These are phyloP conservation scores for Scleroderma citrinum DNA, from an alignment of 768 basidiomycete species.

Conservation along the genomic window DNA sequence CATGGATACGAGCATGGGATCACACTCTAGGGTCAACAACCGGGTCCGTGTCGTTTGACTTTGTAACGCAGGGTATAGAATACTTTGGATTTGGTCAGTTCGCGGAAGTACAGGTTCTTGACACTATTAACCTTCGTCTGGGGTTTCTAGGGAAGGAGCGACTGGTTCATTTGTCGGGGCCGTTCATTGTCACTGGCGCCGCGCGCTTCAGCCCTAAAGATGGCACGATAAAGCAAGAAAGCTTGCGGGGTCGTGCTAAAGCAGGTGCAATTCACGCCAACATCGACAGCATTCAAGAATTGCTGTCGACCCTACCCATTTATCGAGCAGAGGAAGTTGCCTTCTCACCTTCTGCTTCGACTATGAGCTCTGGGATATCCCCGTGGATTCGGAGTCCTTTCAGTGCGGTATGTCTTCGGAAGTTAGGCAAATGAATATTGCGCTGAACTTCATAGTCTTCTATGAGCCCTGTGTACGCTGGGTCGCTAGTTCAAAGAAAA, in stretches of 20 bases:
- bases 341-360: background rate
- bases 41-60: conserved; percentile 47
- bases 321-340: conserved; percentile 2
- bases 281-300: conserved; percentile 33
- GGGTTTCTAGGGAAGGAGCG: conserved; percentile 22
- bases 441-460: conserved; percentile 15
- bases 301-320: conserved; percentile 9
- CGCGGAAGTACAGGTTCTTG: background rate
- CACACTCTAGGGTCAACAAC: conserved; percentile 61
- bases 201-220: conserved; percentile 54
- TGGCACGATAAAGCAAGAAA: conserved; percentile 47
- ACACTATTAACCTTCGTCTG: conserved; percentile 1
- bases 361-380: conserved; percentile 9
- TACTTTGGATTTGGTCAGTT: conserved; percentile 37
- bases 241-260: conserved; percentile 40
- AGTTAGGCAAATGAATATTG: background rate
- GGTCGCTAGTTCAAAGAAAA: conserved; percentile 6
- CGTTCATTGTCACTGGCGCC: conserved; percentile 40
- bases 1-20: conserved; percentile 66
- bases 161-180: conserved; percentile 44
- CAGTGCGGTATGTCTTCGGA: conserved; percentile 13
- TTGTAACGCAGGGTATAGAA: conserved; percentile 43
- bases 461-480: conserved; percentile 6
- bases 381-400: conserved; percentile 27
- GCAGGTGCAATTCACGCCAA: conserved; percentile 44